Conservation (phyloP, 176 grass and related monocot species). For the Stipa capillata region DNA sequence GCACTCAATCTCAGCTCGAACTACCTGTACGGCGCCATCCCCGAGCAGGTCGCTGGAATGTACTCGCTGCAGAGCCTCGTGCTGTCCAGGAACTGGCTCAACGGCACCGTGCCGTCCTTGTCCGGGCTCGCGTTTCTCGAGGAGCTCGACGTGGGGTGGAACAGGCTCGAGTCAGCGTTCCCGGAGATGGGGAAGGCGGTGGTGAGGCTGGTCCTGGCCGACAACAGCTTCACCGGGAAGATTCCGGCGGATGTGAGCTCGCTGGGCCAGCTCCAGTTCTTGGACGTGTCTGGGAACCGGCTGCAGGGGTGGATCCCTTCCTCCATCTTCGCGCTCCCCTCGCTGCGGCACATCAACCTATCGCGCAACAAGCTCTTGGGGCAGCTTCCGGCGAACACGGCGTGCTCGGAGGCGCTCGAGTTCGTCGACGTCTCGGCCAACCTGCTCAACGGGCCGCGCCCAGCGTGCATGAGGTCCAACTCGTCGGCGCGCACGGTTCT, state of each 20-base stretch:
- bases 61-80: conserved; percentile 57
- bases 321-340: conserved; percentile 61
- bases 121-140: conserved; percentile 36
- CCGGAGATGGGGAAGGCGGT: conserved; percentile 40
- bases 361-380: conserved; percentile 59
- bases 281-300: conserved; percentile 62
- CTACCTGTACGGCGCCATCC: conserved; percentile 56
- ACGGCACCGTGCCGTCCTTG: conserved; percentile 50
- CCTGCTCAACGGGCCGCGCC: conserved; percentile 52
- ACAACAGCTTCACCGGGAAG: conserved; percentile 47
- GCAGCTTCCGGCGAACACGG: conserved; percentile 36
- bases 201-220: conserved; percentile 21
- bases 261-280: conserved; percentile 36
- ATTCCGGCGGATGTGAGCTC: conserved; percentile 36
- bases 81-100: conserved; percentile 55
- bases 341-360: conserved; percentile 56
- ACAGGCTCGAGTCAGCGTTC: conserved; percentile 51
- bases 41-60: conserved; percentile 38
- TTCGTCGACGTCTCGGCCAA: conserved; percentile 80
- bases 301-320: conserved; percentile 57
- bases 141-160: conserved; percentile 60
- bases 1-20: conserved; percentile 71
- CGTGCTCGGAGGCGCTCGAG: conserved; percentile 34
- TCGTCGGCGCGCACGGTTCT: conserved; percentile 44
- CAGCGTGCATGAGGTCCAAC: conserved; percentile 56